phyloP scores from a whole-genome alignment of 305 asterid genomes.

The Andrographis paniculata region DNA sequence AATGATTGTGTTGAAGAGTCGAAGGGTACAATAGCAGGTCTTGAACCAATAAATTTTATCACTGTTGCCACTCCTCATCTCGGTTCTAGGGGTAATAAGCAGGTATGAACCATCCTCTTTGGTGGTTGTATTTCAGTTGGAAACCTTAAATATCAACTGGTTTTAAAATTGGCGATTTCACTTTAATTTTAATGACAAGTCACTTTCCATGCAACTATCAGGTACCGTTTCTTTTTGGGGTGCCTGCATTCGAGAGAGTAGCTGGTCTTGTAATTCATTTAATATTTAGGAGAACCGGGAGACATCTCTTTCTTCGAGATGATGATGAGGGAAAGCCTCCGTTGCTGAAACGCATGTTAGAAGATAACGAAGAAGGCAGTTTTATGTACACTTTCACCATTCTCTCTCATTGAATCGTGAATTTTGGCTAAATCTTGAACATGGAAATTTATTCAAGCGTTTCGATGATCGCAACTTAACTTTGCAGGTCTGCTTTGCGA shows the following conservation, averaged over 20 bases:
- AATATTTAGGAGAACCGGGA: constrained; percentile 94
- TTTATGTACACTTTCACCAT: constrained; percentile 53
- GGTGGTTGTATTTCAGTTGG: constrained; percentile 8
- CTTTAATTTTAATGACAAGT: constrained; percentile 3
- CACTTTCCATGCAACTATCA: constrained; percentile 20
- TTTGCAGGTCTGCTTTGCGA: constrained; percentile 57
- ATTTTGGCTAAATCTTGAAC: background rate
- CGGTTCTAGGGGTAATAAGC: constrained; percentile 97
- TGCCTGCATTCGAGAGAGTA: constrained; percentile 66
- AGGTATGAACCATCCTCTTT: constrained; percentile 39
- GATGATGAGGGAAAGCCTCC: constrained; percentile 82
- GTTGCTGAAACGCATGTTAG: constrained; percentile 71
- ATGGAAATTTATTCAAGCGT: constrained; percentile 5
- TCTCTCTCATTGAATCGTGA: background rate
- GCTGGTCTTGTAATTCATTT: constrained; percentile 71
- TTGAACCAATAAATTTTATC: constrained; percentile 75
- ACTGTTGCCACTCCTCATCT: constrained; percentile 98
- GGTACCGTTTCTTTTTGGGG: constrained; percentile 98
- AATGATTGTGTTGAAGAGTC: constrained; percentile 31
- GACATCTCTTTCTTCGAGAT: constrained; percentile 86
- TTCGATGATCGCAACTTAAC: constrained; percentile 11
- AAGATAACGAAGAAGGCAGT: constrained; percentile 51
- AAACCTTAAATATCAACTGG: no score
- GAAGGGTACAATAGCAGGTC: constrained; percentile 71
- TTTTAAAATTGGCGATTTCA: no score